Percentiles rank a stretch among this genome's conserved stretches.
These are phyloP conservation scores for Periconia sp. DNA, from an alignment of 2,329 filamentous ascomycete species.

Conservation along the genomic window DNA sequence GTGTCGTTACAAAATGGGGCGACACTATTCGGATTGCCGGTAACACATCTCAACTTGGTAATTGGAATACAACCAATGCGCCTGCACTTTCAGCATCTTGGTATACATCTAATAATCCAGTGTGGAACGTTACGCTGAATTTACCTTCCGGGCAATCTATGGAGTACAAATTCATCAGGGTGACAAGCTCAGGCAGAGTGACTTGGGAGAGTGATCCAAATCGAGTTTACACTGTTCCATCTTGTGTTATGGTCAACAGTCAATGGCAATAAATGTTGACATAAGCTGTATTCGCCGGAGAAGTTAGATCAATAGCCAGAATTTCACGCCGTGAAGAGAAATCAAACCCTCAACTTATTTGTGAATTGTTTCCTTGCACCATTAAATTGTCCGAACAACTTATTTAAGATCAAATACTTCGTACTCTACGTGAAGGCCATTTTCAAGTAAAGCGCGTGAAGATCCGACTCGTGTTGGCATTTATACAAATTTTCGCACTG, in stretches of 20 bases:
- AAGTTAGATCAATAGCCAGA: too few species aligned
- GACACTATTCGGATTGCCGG: slow-evolving; percentile 57
- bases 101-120: slow-evolving; percentile 53
- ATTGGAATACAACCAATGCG: slow-evolving; percentile 50
- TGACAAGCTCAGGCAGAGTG: slow-evolving; percentile 52
- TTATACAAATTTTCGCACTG: too few species aligned
- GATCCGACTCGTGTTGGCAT: too few species aligned
- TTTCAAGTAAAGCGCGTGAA: too few species aligned
- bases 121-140: slow-evolving; percentile 55
- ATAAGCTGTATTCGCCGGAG: too few species aligned
- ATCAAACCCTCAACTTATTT: too few species aligned
- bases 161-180: slow-evolving; percentile 55
- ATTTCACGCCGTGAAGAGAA: too few species aligned
- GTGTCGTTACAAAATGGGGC: slow-evolving; percentile 54
- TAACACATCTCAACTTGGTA: slow-evolving; percentile 51
- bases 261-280: too few species aligned
- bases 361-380: too few species aligned
- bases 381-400: too few species aligned
- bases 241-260: slow-evolving; percentile 29
- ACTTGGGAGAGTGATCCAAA: slow-evolving; percentile 56
- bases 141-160: slow-evolving; percentile 50
- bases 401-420: too few species aligned
- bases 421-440: too few species aligned
- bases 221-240: slow-evolving; percentile 46
- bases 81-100: slow-evolving; percentile 49